Percentiles rank a stretch among this genome's conserved stretches.
Evolutionary conservation across 2,329 filamentous ascomycete species (phyloP).

Genomic region (Colletotrichum caudatum): DNA sequence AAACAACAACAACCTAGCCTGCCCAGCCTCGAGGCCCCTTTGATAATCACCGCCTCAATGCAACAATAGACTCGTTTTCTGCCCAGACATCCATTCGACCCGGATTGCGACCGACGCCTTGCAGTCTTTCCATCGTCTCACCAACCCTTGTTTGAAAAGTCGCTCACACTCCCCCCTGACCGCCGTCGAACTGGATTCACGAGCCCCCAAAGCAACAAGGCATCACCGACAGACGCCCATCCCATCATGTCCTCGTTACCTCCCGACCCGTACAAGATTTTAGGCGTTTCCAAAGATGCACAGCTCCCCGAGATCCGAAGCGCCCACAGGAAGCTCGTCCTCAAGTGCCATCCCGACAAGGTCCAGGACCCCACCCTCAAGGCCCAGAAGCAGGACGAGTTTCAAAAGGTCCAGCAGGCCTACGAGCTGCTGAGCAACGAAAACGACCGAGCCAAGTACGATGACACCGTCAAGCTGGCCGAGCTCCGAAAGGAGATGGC

Average conservation of each 20-base stretch:
- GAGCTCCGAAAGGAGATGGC: slow-evolving; percentile 69
- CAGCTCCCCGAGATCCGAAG: slow-evolving; percentile 78
- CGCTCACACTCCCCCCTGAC: background rate
- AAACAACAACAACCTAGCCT: background rate
- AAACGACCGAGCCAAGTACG: slow-evolving; percentile 77
- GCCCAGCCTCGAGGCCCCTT: slow-evolving; percentile 27
- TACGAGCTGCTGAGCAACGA: slow-evolving; percentile 92
- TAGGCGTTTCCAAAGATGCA: slow-evolving; percentile 80
- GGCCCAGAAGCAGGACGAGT: slow-evolving; percentile 84
- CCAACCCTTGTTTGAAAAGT: slow-evolving; percentile 16
- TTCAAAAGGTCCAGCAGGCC: slow-evolving; percentile 91
- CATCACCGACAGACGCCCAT: slow-evolving; percentile 13
- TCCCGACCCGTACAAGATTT: slow-evolving; percentile 82
- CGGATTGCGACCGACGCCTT: slow-evolving; percentile 30
- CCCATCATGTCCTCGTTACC: slow-evolving; percentile 63
- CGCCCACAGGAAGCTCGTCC: slow-evolving; percentile 85
- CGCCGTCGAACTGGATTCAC: slow-evolving; percentile 41
- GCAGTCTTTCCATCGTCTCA: slow-evolving; percentile 21
- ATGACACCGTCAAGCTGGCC: slow-evolving; percentile 77
- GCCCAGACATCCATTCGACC: slow-evolving; percentile 28
- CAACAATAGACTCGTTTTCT: slow-evolving; percentile 39
- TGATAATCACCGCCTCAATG: slow-evolving; percentile 41
- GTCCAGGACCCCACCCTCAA: slow-evolving; percentile 83
- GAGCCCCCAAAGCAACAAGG: slow-evolving; percentile 23
- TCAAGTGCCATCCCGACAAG: slow-evolving; percentile 94